Evolutionary conservation across 768 basidiomycete genomes (phyloP), one percentile per base, ranked within the genome.

Genomic region (Rubroboletus satanas): DNA sequence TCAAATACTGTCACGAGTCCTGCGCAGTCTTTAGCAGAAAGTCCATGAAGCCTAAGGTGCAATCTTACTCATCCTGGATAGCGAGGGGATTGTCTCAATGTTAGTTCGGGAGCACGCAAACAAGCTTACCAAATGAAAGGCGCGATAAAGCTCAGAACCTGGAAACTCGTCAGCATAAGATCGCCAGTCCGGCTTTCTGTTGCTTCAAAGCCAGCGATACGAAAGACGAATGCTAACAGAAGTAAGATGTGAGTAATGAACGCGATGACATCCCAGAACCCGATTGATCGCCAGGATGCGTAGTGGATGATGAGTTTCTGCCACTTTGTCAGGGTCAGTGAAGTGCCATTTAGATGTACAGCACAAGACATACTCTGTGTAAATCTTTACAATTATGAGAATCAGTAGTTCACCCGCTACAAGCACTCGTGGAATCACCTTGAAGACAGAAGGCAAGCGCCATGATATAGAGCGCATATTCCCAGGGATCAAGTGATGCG

Each of bases 111-210:
- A 41, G 21, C 6, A 45, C 12, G 41, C 5, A 23, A 28, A 55
- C 21, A 54, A 18, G 70, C 85, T 50, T 60, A 90, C 93, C 93
- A 96, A 43, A 95, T 87, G 47, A 96, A 79, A 0, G 92, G 93
- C 2, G 91, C 82, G 7, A 89, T 92, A 70, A 87, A 93, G 74
- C 90, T 91, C 37, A 97, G 74, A 29, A 92, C 79, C 65, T 95
- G 93, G 73, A 97, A 98, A 69, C 93, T 95, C 54, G 70, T 77
- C 15, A 92, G 59, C 50, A 79, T 78, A 55, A 83, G 62, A 49
- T 65, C 59, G 26, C 66, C 64, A 18, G 73, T 70, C 49, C 70
- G 54, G 57, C 78, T 72, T 4, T 63, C 73, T 4, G 69, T 57
- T 5, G 68, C 65, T 6, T 46, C 56, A 7, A 88, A 61, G 26